Evolutionary conservation across 441 rosid genomes (phyloP).

Genomic region (Arabidopsis lyrata): DNA sequence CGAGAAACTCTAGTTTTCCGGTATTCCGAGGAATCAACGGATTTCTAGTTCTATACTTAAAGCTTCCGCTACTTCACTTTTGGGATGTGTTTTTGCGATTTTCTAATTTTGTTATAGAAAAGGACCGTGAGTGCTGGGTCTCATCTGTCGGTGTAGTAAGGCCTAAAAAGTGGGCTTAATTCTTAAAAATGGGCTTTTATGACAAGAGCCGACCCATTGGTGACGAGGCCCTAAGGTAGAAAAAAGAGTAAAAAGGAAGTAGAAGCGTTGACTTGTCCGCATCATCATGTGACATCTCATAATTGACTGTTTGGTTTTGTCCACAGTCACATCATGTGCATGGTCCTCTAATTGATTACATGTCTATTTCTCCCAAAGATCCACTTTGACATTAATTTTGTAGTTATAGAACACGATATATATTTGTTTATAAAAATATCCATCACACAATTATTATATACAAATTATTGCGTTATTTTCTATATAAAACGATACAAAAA

Average conservation of each 20-base stretch:
- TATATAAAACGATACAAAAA: constrained; percentile 7
- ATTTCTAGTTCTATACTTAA: too few relatives aligned
- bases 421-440: not conserved
- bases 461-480: not conserved
- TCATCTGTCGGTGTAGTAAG: not conserved
- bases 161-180: constrained; percentile 12
- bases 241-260: not conserved
- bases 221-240: not conserved
- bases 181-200: not conserved
- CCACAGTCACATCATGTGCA: constrained; percentile 29
- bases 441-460: constrained; percentile 8
- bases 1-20: too few relatives aligned
- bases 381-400: constrained; percentile 9
- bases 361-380: constrained; percentile 15
- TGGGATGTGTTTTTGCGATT: constrained; percentile 1
- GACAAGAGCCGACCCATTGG: constrained; percentile 7
- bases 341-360: constrained; percentile 17
- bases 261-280: constrained; percentile 35
- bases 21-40: too few relatives aligned
- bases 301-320: constrained; percentile 31
- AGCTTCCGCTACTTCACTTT: too few relatives aligned
- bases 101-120: not conserved
- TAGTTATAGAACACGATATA: not conserved
- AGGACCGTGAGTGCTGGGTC: not conserved
- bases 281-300: constrained; percentile 38